Evolutionary conservation across 1,284 basidiomycete genomes (phyloP), one percentile per base, ranked within the genome.

Genomic region (Pisolithus thermaeus): DNA sequence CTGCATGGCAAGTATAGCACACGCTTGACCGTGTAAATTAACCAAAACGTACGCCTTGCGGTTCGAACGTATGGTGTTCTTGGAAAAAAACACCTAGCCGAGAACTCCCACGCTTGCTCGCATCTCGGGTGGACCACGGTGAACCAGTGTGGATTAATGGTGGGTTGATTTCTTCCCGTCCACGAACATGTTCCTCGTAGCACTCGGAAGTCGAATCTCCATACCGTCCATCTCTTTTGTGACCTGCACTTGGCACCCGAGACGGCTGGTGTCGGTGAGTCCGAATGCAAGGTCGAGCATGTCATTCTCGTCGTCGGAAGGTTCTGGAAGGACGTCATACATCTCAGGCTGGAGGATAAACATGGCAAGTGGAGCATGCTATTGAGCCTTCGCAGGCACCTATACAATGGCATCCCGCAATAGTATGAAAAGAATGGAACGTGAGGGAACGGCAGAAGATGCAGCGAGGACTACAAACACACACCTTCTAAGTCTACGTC

Each of bases 271-370:
- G 64, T 98, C 96, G 1, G 94, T 97, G 53, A 99, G 75, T 1
- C 93, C 96, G 61, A 98, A 99, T 1, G 96, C 97, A 74, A 99
- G 87, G 70, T 99, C 96, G 38, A 99, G 78, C 95, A 98, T 98
- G 62, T 96, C 92, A 65, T 94, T 97, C 73, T 99, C 96, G 66
- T 99, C 96, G 59, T 99, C 96, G 53, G 90, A 89, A n/a, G 1
- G 93, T 64, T 97, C 95, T 2, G 90, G 86, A 2, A 97, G 75
- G 46, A 80, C 65, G 68, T 97, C 92, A 66, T 92, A 98, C 54
- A 85, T 77, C 60, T 92, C 84, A 9, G 83, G 83, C 46, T 86
- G 79, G 42, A 98, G 78, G 52, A 98, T 92, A 53, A 53, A 98
- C 85, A 68, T 99, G 96, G 68, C 97, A 99, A 37, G 97, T 99